These are phyloP conservation scores for Lentithecium fluviatile DNA, from an alignment of 495 filamentous ascomycete species.

Conservation along the genomic window DNA sequence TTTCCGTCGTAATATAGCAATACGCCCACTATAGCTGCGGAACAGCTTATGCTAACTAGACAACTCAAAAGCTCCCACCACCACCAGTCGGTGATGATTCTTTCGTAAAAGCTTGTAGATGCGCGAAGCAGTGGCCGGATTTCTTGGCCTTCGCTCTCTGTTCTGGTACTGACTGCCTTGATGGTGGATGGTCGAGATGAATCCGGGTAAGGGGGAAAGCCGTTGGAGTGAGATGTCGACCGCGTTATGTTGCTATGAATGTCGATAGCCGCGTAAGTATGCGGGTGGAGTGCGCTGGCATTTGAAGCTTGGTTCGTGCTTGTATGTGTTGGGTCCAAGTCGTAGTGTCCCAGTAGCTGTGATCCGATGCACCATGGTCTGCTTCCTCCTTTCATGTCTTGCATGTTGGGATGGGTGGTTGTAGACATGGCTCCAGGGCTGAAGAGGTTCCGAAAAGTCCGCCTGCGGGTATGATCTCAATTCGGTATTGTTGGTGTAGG, in stretches of 20 bases:
- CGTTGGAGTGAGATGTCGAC: no score
- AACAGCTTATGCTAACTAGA: slow-evolving; percentile 10
- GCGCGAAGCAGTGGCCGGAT: slow-evolving; percentile 3
- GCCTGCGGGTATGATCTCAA: no score
- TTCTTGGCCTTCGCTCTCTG: neutral
- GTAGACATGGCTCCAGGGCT: no score
- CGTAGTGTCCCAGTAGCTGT: slow-evolving; percentile 7
- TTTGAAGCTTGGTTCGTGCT: neutral
- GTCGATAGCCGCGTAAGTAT: neutral
- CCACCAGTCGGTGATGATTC: slow-evolving; percentile 30
- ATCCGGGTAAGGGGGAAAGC: no score
- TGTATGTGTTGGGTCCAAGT: neutral
- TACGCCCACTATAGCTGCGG: slow-evolving; percentile 20
- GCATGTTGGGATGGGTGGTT: no score
- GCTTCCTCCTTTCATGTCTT: neutral
- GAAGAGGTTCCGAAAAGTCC: no score
- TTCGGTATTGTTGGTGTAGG: no score
- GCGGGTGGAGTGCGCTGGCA: neutral
- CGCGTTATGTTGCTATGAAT: no score
- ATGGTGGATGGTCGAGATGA: neutral
- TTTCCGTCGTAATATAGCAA: slow-evolving; percentile 15
- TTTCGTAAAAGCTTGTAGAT: slow-evolving; percentile 21
- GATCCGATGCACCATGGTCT: slow-evolving; percentile 15
- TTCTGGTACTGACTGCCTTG: neutral
- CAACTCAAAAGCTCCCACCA: slow-evolving; percentile 28